These are phyloP conservation scores for Ceratocystis eucalypticola DNA, from an alignment of 2,329 filamentous ascomycete species.

Conservation along the genomic window DNA sequence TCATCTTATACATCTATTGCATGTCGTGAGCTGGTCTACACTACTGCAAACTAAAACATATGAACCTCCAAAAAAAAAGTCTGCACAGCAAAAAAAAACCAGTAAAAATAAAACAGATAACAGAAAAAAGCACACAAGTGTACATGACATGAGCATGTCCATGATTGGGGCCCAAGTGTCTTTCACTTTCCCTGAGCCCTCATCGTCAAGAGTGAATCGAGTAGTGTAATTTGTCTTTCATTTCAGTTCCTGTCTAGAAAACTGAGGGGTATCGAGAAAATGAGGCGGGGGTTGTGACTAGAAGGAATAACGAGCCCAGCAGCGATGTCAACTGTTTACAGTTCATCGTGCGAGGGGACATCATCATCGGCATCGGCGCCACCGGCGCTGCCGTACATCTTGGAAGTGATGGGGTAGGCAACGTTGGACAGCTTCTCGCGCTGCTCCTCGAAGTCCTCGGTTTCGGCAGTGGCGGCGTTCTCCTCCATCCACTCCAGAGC, in stretches of 20 bases:
- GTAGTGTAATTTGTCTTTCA: constrained; percentile 17
- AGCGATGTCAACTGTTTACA: constrained; percentile 42
- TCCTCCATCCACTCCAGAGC: constrained; percentile 92
- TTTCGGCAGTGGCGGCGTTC: constrained; percentile 69
- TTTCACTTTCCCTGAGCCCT: constrained; percentile 3
- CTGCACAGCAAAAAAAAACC: constrained; percentile 30
- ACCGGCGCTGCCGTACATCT: constrained; percentile 64
- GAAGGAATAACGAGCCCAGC: neutral
- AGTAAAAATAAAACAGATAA: constrained; percentile 2
- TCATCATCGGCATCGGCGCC: constrained; percentile 53
- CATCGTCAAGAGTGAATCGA: constrained; percentile 18
- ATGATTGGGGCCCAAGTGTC: neutral
- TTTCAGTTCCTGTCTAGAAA: constrained; percentile 16
- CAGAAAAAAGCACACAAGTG: neutral
- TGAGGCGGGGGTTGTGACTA: neutral
- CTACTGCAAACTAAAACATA: constrained; percentile 2
- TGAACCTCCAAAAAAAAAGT: neutral
- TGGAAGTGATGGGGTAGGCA: constrained; percentile 97
- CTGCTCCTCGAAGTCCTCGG: constrained; percentile 98
- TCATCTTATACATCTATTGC: constrained; percentile 5
- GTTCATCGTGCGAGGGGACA: constrained; percentile 62
- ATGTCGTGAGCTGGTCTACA: neutral
- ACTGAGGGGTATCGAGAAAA: constrained; percentile 13
- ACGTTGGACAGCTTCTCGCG: constrained; percentile 97
- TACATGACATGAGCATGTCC: neutral